These are phyloP conservation scores for Clitopilus hobsonii DNA, from an alignment of 768 basidiomycete species.

Conservation along the genomic window DNA sequence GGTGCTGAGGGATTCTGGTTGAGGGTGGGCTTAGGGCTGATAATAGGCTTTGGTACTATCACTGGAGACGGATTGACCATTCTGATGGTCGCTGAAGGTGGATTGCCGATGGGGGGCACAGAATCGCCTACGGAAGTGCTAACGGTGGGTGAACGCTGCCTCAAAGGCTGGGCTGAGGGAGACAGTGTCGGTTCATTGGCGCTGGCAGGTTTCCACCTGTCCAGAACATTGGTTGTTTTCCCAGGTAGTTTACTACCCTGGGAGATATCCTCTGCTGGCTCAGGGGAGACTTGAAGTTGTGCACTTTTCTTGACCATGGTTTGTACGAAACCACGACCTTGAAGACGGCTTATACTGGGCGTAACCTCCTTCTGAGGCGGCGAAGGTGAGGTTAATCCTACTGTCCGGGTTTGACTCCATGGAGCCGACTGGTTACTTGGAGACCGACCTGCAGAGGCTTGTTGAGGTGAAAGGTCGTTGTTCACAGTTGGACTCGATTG, in stretches of 20 bases:
- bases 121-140: neutral
- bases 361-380: constrained; percentile 64
- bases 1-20: constrained; percentile 19
- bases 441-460: constrained; percentile 21
- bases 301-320: constrained; percentile 72
- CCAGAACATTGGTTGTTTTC: constrained; percentile 52
- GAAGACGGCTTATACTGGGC: constrained; percentile 76
- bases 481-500: constrained; percentile 29
- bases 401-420: constrained; percentile 35
- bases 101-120: constrained; percentile 2
- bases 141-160: constrained; percentile 24
- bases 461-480: constrained; percentile 44
- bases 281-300: constrained; percentile 40
- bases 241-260: constrained; percentile 25
- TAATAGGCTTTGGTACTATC: neutral
- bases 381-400: constrained; percentile 42
- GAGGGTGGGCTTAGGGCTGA: neutral
- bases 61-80: neutral
- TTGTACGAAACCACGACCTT: constrained; percentile 85
- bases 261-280: constrained; percentile 24
- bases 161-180: constrained; percentile 33
- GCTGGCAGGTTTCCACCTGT: constrained; percentile 58
- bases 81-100: neutral
- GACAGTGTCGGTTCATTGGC: constrained; percentile 18
- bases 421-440: neutral